Conservation (phyloP, 805 yeast species). For the Kluyveromyces siamensis region DNA sequence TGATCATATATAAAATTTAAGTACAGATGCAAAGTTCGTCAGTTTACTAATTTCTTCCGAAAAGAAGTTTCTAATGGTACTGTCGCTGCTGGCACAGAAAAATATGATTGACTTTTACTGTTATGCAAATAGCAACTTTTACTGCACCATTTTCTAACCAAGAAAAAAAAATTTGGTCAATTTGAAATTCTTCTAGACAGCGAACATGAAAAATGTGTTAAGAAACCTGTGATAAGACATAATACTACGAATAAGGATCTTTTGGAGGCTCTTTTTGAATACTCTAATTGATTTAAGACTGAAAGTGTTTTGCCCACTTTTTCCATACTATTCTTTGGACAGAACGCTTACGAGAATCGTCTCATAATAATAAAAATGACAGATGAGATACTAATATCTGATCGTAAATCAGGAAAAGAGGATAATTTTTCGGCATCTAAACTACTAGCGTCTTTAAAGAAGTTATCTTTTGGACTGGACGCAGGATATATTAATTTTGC, state of each 20-base stretch:
- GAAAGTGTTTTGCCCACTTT: too few species aligned
- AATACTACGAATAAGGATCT: too few species aligned
- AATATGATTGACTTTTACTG: too few species aligned
- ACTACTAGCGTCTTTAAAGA: slow-evolving; percentile 1
- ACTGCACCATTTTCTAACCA: too few species aligned
- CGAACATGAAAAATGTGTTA: too few species aligned
- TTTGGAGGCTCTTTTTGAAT: neutral
- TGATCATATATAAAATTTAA: too few species aligned
- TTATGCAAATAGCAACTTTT: too few species aligned
- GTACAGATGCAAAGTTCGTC: neutral
- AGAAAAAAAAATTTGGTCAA: too few species aligned
- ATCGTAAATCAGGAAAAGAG: slow-evolving; percentile 1
- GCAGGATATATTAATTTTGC: slow-evolving; percentile 82
- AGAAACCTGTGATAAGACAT: too few species aligned
- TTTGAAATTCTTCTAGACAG: too few species aligned
- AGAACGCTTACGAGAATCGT: neutral
- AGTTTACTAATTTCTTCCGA: neutral
- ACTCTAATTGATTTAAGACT: neutral
- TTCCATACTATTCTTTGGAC: neutral
- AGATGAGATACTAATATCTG: neutral
- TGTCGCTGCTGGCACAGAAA: too few species aligned
- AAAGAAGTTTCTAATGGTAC: too few species aligned
- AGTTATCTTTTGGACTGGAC: slow-evolving; percentile 80
- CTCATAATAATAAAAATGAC: slow-evolving; percentile 1
- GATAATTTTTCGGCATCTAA: neutral